Evolutionary conservation across 129 eudicot genomes (phyloP).

Genomic region (Flaveria ramosissima): DNA sequence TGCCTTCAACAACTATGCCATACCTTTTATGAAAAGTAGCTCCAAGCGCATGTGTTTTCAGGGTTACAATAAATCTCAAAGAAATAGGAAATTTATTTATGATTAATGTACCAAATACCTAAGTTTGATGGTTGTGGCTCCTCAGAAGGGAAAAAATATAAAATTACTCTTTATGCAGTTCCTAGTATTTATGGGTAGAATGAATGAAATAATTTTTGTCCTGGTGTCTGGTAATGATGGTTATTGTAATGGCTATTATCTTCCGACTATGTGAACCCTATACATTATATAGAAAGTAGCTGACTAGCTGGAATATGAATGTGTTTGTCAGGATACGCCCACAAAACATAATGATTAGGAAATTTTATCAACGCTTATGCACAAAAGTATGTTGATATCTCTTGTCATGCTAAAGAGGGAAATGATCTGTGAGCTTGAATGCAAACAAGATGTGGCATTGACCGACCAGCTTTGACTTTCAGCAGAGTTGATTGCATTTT

Average conservation of each 20-base stretch:
- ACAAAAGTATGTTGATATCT: neutral
- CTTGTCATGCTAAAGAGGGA: neutral
- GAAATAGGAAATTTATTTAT: neutral
- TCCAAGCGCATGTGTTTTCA: neutral
- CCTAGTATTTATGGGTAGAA: conserved; percentile 2
- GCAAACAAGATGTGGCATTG: neutral
- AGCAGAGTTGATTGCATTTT: conserved; percentile 1
- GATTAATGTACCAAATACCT: conserved; percentile 4
- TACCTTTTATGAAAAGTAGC: conserved; percentile 16
- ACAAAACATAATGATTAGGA: neutral
- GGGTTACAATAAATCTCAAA: neutral
- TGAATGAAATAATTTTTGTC: neutral
- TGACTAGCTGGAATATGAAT: conserved; percentile 11
- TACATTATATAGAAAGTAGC: conserved; percentile 17
- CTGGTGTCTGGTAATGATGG: neutral
- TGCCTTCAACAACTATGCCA: neutral
- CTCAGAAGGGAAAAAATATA: neutral
- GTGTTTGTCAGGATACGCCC: neutral
- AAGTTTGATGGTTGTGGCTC: conserved; percentile 10
- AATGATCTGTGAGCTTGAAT: neutral
- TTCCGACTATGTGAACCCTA: neutral
- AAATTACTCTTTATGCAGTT: neutral
- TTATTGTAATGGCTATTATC: neutral
- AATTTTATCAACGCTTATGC: neutral
- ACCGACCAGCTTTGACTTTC: neutral